Evolutionary conservation across 2,329 filamentous ascomycete species (phyloP).

Genomic region (Clonostachys byssicola): DNA sequence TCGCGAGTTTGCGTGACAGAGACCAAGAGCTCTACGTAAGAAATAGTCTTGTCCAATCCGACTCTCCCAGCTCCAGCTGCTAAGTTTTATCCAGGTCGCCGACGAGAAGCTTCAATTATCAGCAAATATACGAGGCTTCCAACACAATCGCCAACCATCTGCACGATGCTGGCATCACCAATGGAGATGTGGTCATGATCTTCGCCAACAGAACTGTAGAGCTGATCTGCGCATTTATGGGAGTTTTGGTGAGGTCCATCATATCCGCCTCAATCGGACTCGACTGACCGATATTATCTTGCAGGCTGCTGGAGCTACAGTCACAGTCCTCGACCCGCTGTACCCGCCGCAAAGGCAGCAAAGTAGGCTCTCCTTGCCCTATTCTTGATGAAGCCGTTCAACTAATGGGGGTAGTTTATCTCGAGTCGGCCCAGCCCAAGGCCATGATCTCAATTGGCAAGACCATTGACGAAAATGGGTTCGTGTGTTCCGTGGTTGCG

Average conservation of each 20-base stretch:
- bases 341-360: conserved; percentile 22
- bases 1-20: conserved; percentile 49
- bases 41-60: not conserved
- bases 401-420: conserved; percentile 44
- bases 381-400: not conserved
- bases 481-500: not conserved
- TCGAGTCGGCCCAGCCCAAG: conserved; percentile 73
- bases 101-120: conserved; percentile 72
- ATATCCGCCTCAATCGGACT: not conserved
- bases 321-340: conserved; percentile 67
- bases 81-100: conserved; percentile 28
- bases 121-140: conserved; percentile 80
- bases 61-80: not conserved
- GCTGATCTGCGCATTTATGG: conserved; percentile 70
- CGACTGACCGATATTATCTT: not conserved
- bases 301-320: conserved; percentile 53
- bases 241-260: conserved; percentile 37
- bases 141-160: conserved; percentile 80
- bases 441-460: conserved; percentile 65
- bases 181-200: conserved; percentile 91
- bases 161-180: conserved; percentile 64
- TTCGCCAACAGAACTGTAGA: conserved; percentile 79
- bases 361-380: conserved; percentile 1
- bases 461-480: conserved; percentile 41
- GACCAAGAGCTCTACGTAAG: conserved; percentile 29